Percentiles rank a stretch among this genome's conserved stretches.
phyloP scores from a whole-genome alignment of 2,329 filamentous ascomycete species.

The Apiospora saccharicola region DNA sequence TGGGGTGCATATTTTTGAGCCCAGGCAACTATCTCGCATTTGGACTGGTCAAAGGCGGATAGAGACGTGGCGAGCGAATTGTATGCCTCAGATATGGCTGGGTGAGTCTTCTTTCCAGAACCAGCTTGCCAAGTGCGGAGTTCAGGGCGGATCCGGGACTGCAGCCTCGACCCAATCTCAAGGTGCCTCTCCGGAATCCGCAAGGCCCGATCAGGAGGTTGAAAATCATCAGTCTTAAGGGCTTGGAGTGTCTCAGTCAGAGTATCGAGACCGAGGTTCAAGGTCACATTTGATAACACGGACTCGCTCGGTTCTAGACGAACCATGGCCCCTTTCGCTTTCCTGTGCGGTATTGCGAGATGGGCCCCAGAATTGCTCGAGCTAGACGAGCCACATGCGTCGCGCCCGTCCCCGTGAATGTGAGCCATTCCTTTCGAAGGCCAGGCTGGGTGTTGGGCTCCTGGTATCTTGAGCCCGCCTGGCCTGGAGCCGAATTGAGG shows the following conservation, averaged over 20 bases:
- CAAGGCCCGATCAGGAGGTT: slow-evolving; percentile 55
- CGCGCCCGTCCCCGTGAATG: slow-evolving; percentile 57
- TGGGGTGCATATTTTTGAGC: slow-evolving; percentile 83
- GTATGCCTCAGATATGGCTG: slow-evolving; percentile 67
- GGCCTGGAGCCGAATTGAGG: slow-evolving; percentile 55
- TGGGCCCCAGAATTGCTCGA: background rate
- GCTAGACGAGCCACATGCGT: background rate
- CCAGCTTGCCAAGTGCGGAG: slow-evolving; percentile 45
- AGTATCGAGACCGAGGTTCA: slow-evolving; percentile 50
- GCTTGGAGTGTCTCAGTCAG: slow-evolving; percentile 44
- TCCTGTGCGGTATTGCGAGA: slow-evolving; percentile 44
- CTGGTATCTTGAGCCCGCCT: slow-evolving; percentile 66
- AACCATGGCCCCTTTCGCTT: slow-evolving; percentile 58
- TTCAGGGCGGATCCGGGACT: slow-evolving; percentile 55
- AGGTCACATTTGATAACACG: slow-evolving; percentile 45
- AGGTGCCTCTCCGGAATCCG: slow-evolving; percentile 64
- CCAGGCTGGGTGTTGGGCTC: slow-evolving; percentile 73
- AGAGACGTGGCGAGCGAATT: slow-evolving; percentile 65
- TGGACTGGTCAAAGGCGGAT: slow-evolving; percentile 81
- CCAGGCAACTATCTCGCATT: slow-evolving; percentile 80
- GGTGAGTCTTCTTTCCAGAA: slow-evolving; percentile 51
- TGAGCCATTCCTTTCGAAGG: slow-evolving; percentile 71
- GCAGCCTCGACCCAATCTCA: slow-evolving; percentile 63
- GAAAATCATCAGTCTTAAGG: slow-evolving; percentile 49
- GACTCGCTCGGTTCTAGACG: slow-evolving; percentile 51